Evolutionary conservation across 768 basidiomycete genomes (phyloP), one percentile per base, ranked within the genome.

Genomic region (Suillus clintonianus): DNA sequence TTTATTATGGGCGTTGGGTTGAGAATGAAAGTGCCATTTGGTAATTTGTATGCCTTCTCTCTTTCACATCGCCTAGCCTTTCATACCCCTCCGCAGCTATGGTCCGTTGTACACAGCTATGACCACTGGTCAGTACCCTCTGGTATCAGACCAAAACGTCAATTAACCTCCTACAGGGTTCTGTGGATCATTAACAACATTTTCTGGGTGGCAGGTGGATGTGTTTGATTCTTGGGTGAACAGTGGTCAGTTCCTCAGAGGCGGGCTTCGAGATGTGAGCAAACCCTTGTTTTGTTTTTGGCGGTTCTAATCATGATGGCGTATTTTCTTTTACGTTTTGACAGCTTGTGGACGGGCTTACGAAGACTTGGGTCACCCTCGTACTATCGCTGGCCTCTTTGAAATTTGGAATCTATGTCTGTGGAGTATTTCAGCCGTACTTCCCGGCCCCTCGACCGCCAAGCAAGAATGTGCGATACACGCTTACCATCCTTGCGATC

Each of bases 141-240:
- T 34, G 19, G 9, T 13, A 43, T 45, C 37, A 36, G 47, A 57
- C 27, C 56, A 34, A 59, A 41, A 51, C 36, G 65, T 59, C 42
- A 50, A 36, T 37, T 15, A 37, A 42, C 30, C 42, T 54, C 17
- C 51, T 32, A 57, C 64, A 90, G 95, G 94, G 15, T 94, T 98
- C 75, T 99, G 97, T 72, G 97, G 97, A 4, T 97, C 94, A 2
- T 77, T 99, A 69, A 99, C 97, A 11, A 98, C 95, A 2, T 99
- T 99, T 80, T 97, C 96, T 17, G 86, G 89, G 42, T 99, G 97
- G 97, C 94, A 98, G 76, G 72, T 92, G 11, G 93, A 96, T 65
- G 77, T 94, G 0, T 99, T 97, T 71, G 76, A 83, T 60, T 91
- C 94, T 0, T 99, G 95, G 87, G 81, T 90, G 1, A 94, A 98